A percentile compares a stretch with the other conserved stretches of the same genome.
phyloP scores from a whole-genome alignment of 2,329 filamentous ascomycete genomes.

The Ceratocystis cacaofunesta region DNA sequence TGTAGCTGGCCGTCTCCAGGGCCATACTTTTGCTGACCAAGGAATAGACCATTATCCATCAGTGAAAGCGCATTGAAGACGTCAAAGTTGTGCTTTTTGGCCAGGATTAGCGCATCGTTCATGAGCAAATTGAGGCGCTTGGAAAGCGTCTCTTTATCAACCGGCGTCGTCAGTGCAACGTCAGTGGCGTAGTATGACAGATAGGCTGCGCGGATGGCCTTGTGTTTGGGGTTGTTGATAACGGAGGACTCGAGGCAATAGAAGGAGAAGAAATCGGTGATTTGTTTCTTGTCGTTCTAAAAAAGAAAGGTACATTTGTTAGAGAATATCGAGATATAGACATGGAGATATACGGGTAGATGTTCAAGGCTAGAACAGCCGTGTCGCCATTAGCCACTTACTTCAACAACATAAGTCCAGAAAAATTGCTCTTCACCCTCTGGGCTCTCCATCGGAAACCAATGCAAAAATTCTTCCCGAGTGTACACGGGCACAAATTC shows the following conservation, averaged over 20 bases:
- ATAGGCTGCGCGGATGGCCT: conserved; percentile 76
- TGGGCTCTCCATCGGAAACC: conserved; percentile 53
- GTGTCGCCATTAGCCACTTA: conserved; percentile 23
- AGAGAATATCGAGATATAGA: conserved; percentile 4
- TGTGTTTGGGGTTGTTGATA: conserved; percentile 65
- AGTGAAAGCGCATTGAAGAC: conserved; percentile 93
- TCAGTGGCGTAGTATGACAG: conserved; percentile 95
- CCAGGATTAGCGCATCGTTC: conserved; percentile 72
- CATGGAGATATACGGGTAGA: neutral
- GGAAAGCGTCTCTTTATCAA: conserved; percentile 48
- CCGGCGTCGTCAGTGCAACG: conserved; percentile 47
- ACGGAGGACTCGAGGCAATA: conserved; percentile 89
- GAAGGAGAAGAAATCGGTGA: conserved; percentile 96
- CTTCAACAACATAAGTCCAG: conserved; percentile 85
- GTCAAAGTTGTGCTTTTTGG: conserved; percentile 74
- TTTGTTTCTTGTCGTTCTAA: conserved; percentile 51
- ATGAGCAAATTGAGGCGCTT: conserved; percentile 66
- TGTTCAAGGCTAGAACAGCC: neutral
- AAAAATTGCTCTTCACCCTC: conserved; percentile 65
- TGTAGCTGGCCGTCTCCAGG: conserved; percentile 88
- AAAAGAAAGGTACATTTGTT: neutral
- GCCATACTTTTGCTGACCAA: conserved; percentile 88
- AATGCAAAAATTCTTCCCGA: conserved; percentile 71
- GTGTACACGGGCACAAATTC: conserved; percentile 73
- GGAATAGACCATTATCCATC: conserved; percentile 85